Evolutionary conservation across 164 flowering plant species (phyloP), one percentile per base, ranked within the genome.

Genomic region (Macadamia tetraphylla): DNA sequence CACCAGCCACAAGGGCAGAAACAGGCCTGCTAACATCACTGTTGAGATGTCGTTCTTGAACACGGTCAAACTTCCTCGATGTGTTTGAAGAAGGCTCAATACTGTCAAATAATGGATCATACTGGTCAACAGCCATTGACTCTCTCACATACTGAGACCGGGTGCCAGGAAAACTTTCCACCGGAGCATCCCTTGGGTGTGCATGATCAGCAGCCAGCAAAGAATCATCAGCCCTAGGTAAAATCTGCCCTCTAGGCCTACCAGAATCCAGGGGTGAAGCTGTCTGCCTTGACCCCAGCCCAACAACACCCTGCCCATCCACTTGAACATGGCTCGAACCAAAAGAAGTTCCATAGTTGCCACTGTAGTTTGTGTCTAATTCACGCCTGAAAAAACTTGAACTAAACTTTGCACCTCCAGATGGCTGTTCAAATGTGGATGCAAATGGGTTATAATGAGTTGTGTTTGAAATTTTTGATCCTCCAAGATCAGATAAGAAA

Each of bases 61-160:
- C 72, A 73, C 57, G 42, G 69, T 79, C 80, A 59, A 58, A 68
- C 73, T 79, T 84, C 72, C 62, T 80, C 17, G 71, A n/a, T 42
- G 75, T 59, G 11, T 70, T 82, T 65, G 87, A 75, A 69, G 86
- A 77, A 52, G 88, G 87, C 58, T 90, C 95, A 72, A 88, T 79
- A 81, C 90, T 87, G 79, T 94, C 98, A 79, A 84, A 80, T 58
- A 94, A 73, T 30, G 98, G 98, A 73, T 92, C 97, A 88, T 92
- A 90, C 73, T 82, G 91, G 58, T 86, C 93, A 69, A 83, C 73
- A 6, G 35, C 62, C 56, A 18, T 66, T 23, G 58, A 58, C 23
- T 60, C 67, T 67, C 65, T 61, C 14, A 15, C 29, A 23, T 53
- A 17, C 40, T 58, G 68, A 60, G 63, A 46, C 13, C 65, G 63